Conservation (phyloP, 148 eudicot species). For the Silene conica region DNA sequence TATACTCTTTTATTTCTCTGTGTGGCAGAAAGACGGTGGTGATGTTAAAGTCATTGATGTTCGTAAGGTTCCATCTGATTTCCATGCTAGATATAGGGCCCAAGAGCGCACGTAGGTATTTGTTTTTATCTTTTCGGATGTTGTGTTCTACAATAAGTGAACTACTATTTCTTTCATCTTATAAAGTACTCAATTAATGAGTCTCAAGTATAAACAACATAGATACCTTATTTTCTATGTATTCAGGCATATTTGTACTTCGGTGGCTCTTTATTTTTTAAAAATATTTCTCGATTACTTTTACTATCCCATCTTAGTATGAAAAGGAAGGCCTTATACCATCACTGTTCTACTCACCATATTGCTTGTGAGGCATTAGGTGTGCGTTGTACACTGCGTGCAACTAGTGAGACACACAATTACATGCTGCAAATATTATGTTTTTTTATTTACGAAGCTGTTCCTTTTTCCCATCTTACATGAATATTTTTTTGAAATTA, state of each 20-base stretch:
- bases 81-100: conserved; percentile 93
- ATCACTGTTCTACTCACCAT: not conserved
- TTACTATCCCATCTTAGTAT: not conserved
- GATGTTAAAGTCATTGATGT: conserved; percentile 74
- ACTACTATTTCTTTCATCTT: conserved; percentile 1
- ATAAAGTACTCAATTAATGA: no score
- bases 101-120: conserved; percentile 97
- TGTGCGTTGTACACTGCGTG: not conserved
- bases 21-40: conserved; percentile 72
- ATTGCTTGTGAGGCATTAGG: not conserved
- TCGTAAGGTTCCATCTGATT: conserved; percentile 67
- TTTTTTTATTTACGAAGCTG: not conserved
- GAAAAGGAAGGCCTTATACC: not conserved
- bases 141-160: not conserved
- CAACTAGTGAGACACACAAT: not conserved
- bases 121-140: conserved; percentile 6
- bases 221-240: not conserved
- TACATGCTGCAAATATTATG: not conserved
- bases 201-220: no score
- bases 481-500: no score
- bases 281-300: no score
- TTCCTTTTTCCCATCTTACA: not conserved
- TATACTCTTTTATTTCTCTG: conserved; percentile 13
- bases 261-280: not conserved
- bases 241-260: not conserved